phyloP scores from a whole-genome alignment of 306 rosid genomes.

The Astragalus membranaceus region DNA sequence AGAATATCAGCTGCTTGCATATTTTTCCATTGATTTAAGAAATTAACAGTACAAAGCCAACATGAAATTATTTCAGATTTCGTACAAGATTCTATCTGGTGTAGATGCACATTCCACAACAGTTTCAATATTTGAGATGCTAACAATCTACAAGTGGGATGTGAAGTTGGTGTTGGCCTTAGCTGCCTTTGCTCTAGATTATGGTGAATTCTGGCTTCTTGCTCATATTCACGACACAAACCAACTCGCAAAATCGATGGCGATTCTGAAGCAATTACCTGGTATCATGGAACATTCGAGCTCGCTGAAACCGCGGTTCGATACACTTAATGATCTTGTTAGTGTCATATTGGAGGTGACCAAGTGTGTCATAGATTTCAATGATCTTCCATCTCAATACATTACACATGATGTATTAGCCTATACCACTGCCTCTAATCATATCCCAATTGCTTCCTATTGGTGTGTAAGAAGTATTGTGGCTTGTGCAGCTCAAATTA shows the following conservation, averaged over 20 bases:
- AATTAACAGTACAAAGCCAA: background rate
- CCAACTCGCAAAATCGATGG: slow-evolving; percentile 46
- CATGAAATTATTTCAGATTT: slow-evolving; percentile 34
- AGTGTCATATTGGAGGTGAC: slow-evolving; percentile 35
- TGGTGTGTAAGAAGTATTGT: slow-evolving; percentile 38
- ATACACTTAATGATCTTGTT: slow-evolving; percentile 39
- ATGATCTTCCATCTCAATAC: slow-evolving; percentile 30
- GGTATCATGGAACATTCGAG: slow-evolving; percentile 33
- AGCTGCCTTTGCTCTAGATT: slow-evolving; percentile 37
- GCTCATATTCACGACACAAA: slow-evolving; percentile 36
- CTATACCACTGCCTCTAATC: slow-evolving; percentile 24
- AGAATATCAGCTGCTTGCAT: background rate
- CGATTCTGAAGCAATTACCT: slow-evolving; percentile 41
- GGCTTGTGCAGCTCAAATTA: slow-evolving; percentile 40
- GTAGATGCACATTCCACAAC: slow-evolving; percentile 42
- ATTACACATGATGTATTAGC: slow-evolving; percentile 26
- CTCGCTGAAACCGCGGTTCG: slow-evolving; percentile 36
- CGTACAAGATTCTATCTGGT: slow-evolving; percentile 35
- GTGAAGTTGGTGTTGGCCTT: slow-evolving; percentile 43
- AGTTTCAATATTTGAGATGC: slow-evolving; percentile 34
- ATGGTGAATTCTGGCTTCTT: slow-evolving; percentile 48
- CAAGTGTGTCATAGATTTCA: slow-evolving; percentile 34
- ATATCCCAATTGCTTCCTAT: slow-evolving; percentile 37
- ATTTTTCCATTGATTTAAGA: background rate
- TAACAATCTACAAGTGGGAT: slow-evolving; percentile 40